Base-by-base conservation (phyloP, 139 green algal species). In the Asterochloris sp. region DNA sequence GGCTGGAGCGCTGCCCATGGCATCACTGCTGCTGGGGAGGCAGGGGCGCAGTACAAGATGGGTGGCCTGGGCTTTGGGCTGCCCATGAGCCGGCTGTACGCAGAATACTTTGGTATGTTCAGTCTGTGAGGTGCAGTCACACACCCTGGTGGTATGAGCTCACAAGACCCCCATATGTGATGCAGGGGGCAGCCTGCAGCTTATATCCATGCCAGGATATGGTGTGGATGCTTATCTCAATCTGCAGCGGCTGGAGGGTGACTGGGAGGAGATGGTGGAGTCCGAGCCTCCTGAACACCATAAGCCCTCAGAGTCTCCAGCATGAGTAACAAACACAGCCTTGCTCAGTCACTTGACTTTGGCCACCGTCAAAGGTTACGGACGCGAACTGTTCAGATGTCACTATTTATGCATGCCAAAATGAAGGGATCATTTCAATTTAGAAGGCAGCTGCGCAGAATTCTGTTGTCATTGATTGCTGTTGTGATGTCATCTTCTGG, bases 31-130 rank as follows among this genome's bases (percentile, higher is more conserved):
- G 38, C 38, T 6, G 38, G 38, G 38, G 82, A 61, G 69, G 77
- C 27, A 28, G 77, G 24, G 23, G 69, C 76, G 14, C 85, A 85
- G 38, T 95, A 85, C 78, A 79, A 77, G 11, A 91, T 97, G 88
- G 92, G 91, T 12, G 94, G 95, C 12, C 85, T 98, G 23, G 95
- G 95, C 11, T 98, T 98, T 79, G 95, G 95, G 0, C 88, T 98
- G 81, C 95, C 94, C 0, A 86, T 98, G 47, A 95, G 91, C 0
- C 88, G 95, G 13, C 84, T 98, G 71, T 94, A 98, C 84, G 95
- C 95, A 0, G 81, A 89, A 11, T 97, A 97, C 89, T 97, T 97
- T 88, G 91, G 90, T 86, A 69, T 74, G 86, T 75, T 74, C 71
- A 0, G 12, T 75, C n/a, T n/a, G 69, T 27, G 27, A 75, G 13